Conservation (phyloP, 352 stramenopile species). For the Globisporangium carolinianum region DNA sequence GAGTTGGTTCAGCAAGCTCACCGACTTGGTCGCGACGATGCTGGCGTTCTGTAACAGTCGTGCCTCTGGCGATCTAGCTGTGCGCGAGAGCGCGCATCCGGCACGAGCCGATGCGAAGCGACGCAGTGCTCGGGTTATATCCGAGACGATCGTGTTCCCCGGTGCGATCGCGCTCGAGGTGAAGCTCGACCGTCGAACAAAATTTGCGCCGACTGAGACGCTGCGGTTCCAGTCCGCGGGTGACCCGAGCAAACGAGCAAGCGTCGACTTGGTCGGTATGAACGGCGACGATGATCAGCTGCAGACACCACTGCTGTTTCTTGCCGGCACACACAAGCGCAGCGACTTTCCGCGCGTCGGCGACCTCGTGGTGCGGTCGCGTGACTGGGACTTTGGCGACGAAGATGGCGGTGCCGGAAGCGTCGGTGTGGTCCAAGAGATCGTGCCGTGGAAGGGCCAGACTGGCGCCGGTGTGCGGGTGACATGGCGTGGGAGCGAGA, state of each 20-base stretch:
- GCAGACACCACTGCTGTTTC: slow-evolving; percentile 31
- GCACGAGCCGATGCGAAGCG: slow-evolving; percentile 6
- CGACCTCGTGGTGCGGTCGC: slow-evolving; percentile 50
- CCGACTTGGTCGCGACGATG: slow-evolving; percentile 47
- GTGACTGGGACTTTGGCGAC: slow-evolving; percentile 65
- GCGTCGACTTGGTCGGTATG: slow-evolving; percentile 21
- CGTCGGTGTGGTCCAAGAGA: slow-evolving; percentile 43
- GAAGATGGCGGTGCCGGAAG: slow-evolving; percentile 65
- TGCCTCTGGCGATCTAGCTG: slow-evolving; percentile 18
- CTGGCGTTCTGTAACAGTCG: slow-evolving; percentile 46
- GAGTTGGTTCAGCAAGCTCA: slow-evolving; percentile 55
- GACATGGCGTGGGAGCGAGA: slow-evolving; percentile 31
- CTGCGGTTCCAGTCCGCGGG: slow-evolving; percentile 18
- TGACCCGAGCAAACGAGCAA: not conserved
- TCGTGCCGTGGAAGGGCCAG: slow-evolving; percentile 42
- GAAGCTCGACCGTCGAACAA: slow-evolving; percentile 53
- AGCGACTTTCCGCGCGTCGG: slow-evolving; percentile 24
- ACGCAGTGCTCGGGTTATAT: not conserved
- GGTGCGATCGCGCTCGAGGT: slow-evolving; percentile 61
- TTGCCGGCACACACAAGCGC: slow-evolving; percentile 22
- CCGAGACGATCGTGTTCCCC: slow-evolving; percentile 26
- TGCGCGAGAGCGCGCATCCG: slow-evolving; percentile 52
- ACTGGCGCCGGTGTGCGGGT: slow-evolving; percentile 53
- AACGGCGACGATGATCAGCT: slow-evolving; percentile 23
- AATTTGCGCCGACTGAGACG: slow-evolving; percentile 24